These are phyloP conservation scores for Hirschfeldia incana DNA, from an alignment of 345 rosid species.

Conservation along the genomic window DNA sequence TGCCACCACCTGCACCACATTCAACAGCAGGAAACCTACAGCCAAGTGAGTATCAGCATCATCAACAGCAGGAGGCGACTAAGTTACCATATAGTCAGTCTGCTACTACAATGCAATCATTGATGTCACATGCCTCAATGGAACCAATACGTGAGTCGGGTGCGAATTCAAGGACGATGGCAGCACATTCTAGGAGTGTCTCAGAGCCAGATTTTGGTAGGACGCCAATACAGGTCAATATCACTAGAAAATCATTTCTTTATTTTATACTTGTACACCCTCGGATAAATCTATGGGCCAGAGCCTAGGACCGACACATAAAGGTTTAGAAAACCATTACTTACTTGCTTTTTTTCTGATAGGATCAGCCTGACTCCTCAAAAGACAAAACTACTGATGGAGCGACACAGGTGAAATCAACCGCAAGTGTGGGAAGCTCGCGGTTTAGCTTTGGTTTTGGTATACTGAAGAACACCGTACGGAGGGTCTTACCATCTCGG, in stretches of 20 bases:
- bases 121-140: conserved; percentile 51
- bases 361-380: conserved; percentile 62
- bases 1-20: conserved; percentile 54
- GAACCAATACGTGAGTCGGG: conserved; percentile 59
- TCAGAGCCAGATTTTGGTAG: conserved; percentile 73
- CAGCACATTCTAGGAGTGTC: conserved; percentile 53
- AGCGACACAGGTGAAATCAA: conserved; percentile 59
- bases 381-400: conserved; percentile 48
- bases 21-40: conserved; percentile 40
- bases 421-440: conserved; percentile 47
- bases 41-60: conserved; percentile 39
- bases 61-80: conserved; percentile 38
- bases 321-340: conserved; percentile 12
- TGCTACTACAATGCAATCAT: conserved; percentile 51
- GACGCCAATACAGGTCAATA: conserved; percentile 51
- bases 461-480: conserved; percentile 81
- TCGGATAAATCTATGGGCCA: not conserved
- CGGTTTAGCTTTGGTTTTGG: conserved; percentile 85
- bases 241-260: conserved; percentile 24
- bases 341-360: conserved; percentile 20
- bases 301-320: not conserved
- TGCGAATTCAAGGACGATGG: conserved; percentile 42
- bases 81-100: conserved; percentile 56
- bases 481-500: conserved; percentile 72
- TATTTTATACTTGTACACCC: no score